Conservation (phyloP, 352 stramenopile genomes). For the Pythium graminicola region DNA sequence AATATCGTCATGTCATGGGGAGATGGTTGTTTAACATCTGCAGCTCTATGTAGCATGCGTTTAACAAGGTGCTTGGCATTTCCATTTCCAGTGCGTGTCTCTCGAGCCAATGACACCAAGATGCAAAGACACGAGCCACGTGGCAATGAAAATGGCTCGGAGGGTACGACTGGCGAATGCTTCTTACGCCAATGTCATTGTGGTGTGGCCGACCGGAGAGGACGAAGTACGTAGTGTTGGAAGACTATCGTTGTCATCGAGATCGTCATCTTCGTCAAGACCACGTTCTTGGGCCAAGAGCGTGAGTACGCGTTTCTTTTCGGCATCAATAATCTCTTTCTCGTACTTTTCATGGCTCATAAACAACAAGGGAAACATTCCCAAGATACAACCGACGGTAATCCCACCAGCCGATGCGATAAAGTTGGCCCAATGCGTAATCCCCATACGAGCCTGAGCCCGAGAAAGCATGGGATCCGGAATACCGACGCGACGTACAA, state of each 20-base stretch:
- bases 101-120: background rate
- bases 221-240: too few species aligned
- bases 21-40: background rate
- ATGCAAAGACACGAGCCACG: conserved; percentile 12
- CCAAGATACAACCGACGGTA: conserved; percentile 82
- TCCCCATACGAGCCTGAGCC: conserved; percentile 64
- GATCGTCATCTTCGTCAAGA: conserved; percentile 10
- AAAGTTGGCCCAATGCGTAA: conserved; percentile 74
- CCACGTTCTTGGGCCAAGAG: conserved; percentile 12
- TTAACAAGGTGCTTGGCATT: background rate
- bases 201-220: too few species aligned
- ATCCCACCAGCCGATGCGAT: conserved; percentile 77
- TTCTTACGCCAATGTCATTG: background rate
- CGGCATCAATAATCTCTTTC: conserved; percentile 33
- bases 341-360: conserved; percentile 72
- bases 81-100: conserved; percentile 7
- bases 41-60: conserved; percentile 11
- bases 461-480: conserved; percentile 69
- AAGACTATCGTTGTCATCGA: too few species aligned
- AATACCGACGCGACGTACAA: conserved; percentile 60
- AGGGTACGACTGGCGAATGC: background rate
- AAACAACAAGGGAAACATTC: conserved; percentile 88
- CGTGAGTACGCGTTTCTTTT: conserved; percentile 22
- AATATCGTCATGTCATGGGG: background rate
- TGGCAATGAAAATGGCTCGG: too few species aligned